These are phyloP conservation scores for Apium graveolens DNA, from an alignment of 129 eudicot species.

Conservation along the genomic window DNA sequence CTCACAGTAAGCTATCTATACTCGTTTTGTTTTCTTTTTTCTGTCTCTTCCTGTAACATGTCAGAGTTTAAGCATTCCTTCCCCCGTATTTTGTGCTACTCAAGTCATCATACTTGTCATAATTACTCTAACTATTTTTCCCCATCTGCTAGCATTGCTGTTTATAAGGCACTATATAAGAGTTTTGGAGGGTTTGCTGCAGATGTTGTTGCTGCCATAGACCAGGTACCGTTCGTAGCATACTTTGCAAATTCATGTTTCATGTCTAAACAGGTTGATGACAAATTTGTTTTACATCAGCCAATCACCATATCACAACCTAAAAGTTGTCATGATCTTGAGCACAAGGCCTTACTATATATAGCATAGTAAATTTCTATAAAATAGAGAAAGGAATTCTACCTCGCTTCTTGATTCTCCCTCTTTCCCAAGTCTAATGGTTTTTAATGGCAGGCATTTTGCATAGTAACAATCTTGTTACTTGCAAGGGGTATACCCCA, in stretches of 20 bases:
- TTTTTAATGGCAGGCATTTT: neutral
- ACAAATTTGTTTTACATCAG: neutral
- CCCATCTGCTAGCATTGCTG: slow-evolving; percentile 65
- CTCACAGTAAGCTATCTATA: slow-evolving; percentile 47
- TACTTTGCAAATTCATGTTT: neutral
- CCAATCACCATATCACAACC: neutral
- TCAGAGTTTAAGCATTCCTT: neutral
- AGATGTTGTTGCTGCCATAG: slow-evolving; percentile 99
- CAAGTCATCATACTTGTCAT: neutral
- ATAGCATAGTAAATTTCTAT: neutral
- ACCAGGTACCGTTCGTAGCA: slow-evolving; percentile 52
- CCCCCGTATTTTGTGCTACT: neutral
- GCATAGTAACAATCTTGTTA: neutral
- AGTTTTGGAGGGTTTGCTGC: slow-evolving; percentile 99
- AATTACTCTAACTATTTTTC: neutral
- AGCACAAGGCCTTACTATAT: neutral
- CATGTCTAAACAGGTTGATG: neutral
- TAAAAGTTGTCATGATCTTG: neutral
- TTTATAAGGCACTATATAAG: slow-evolving; percentile 91
- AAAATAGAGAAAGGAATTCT: neutral
- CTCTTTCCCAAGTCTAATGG: neutral
- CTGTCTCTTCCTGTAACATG: neutral
- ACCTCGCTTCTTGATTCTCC: neutral
- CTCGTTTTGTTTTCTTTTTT: neutral
- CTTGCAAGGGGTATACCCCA: too few species aligned